Evolutionary conservation across 192 early-diverging fungal genomes (phyloP), one percentile per base, ranked within the genome.

Genomic region (Umbelopsis vinacea): DNA sequence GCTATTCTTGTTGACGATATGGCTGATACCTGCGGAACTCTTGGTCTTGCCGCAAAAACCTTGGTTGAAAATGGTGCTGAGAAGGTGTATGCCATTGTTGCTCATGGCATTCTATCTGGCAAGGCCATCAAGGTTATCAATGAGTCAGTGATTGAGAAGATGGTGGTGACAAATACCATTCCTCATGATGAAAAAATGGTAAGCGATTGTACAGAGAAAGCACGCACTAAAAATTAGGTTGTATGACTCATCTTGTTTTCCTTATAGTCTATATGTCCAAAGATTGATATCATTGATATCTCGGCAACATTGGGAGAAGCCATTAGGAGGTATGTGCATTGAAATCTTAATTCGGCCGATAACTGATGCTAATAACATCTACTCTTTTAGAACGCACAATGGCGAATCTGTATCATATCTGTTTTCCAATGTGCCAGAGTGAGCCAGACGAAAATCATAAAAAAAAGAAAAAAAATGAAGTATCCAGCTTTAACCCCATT

Each of bases 1-100:
- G 95, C 94, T 52, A 97, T 99, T 73, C 78, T 99, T 71, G 92
- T 99, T 37, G 97, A 99, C 79, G 97, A 99, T 82, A 96, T 99
- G 88, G 95, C 95, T 35, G 97, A 99, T 83, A 99, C 96, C 24
- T 96, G 91, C 79, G 91, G 92, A 70, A 99, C 97, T 10, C 87
- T 99, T 52, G 90, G 89, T 17, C 79, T 91, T 73, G 97, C 97
- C 12, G 94, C 97, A 63, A 89, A 93, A 71, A 91, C 93, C 14
- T 85, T 99, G 66, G 87, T 91, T 68, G 90, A 96, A 37, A 91
- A 95, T 74, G 97, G 97, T 52, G 97, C 97, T 9, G 82, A 85
- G 3, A 92, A 93, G 73, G 93, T 98, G n/a, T 96, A 95, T 69
- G 97, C 97, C 24, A 90, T 97, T 79, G 93, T 99, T 38, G 97